These are phyloP conservation scores for Gossypium ekmanianum DNA, from an alignment of 345 rosid genomes.

Conservation along the genomic window DNA sequence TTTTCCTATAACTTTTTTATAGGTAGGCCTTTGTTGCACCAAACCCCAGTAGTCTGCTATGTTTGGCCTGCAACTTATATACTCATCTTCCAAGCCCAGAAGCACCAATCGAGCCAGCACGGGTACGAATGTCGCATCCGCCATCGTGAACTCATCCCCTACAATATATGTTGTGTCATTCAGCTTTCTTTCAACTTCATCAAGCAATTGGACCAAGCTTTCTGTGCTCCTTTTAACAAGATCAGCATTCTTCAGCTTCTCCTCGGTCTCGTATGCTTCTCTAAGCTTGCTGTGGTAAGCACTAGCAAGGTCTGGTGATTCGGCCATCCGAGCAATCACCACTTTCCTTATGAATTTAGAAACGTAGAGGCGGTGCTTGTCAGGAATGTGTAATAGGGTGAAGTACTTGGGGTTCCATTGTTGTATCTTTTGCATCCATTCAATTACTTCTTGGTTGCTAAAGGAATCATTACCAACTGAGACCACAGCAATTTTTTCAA, in stretches of 20 bases:
- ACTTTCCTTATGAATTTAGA: constrained; percentile 80
- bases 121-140: constrained; percentile 73
- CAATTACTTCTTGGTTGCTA: constrained; percentile 45
- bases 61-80: constrained; percentile 57
- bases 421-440: constrained; percentile 76
- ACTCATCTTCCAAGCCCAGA: constrained; percentile 64
- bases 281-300: constrained; percentile 76
- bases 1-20: constrained; percentile 65
- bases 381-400: constrained; percentile 63
- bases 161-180: constrained; percentile 45
- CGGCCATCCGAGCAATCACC: constrained; percentile 76
- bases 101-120: constrained; percentile 62
- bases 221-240: constrained; percentile 49
- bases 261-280: constrained; percentile 67
- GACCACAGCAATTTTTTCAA: constrained; percentile 68
- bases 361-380: constrained; percentile 44
- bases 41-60: constrained; percentile 62
- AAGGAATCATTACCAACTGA: constrained; percentile 43
- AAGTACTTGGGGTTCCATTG: constrained; percentile 73
- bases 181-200: constrained; percentile 63
- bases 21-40: constrained; percentile 71
- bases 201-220: constrained; percentile 54
- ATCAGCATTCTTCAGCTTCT: constrained; percentile 52
- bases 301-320: constrained; percentile 76
- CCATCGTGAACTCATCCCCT: constrained; percentile 82